A percentile compares a stretch with the other conserved stretches of the same genome.
Evolutionary conservation across 2,329 filamentous ascomycete species (phyloP).

Genomic region (Fusarium guadeloupense): DNA sequence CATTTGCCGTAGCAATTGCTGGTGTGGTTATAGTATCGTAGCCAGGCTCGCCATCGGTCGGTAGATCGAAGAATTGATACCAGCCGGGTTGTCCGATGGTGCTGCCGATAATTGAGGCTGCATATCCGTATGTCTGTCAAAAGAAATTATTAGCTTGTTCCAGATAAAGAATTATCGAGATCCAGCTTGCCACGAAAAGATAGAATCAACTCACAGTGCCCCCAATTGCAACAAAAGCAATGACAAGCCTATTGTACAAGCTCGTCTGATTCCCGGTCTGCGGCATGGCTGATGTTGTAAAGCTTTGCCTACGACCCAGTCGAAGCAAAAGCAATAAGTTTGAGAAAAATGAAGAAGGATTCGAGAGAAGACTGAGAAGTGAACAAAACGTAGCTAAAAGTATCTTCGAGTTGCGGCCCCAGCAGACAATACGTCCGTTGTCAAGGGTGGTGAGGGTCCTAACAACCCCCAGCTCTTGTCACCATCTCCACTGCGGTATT

Average conservation of each 20-base stretch:
- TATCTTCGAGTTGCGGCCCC: neutral
- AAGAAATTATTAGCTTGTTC: neutral
- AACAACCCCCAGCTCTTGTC: neutral
- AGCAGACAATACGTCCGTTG: neutral
- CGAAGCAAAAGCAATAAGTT: neutral
- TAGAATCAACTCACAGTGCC: conserved; percentile 41
- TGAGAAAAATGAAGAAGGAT: neutral
- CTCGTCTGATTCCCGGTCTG: conserved; percentile 39
- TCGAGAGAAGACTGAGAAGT: neutral
- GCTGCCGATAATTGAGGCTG: conserved; percentile 59
- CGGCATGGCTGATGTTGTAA: conserved; percentile 5
- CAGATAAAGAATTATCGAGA: neutral
- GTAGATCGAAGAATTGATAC: conserved; percentile 60
- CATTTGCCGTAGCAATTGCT: conserved; percentile 59
- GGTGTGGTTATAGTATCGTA: conserved; percentile 57
- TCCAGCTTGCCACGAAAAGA: neutral
- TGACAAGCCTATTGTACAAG: conserved; percentile 48
- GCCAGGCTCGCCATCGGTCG: conserved; percentile 52
- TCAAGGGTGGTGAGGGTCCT: too few relatives aligned
- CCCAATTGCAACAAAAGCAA: conserved; percentile 48
- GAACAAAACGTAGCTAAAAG: neutral
- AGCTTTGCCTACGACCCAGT: neutral
- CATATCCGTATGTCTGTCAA: conserved; percentile 62
- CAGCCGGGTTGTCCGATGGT: conserved; percentile 64
- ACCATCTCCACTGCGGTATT: neutral